Base-by-base conservation (phyloP, 257 asterid species). In the Solanum corneliomulleri region DNA sequence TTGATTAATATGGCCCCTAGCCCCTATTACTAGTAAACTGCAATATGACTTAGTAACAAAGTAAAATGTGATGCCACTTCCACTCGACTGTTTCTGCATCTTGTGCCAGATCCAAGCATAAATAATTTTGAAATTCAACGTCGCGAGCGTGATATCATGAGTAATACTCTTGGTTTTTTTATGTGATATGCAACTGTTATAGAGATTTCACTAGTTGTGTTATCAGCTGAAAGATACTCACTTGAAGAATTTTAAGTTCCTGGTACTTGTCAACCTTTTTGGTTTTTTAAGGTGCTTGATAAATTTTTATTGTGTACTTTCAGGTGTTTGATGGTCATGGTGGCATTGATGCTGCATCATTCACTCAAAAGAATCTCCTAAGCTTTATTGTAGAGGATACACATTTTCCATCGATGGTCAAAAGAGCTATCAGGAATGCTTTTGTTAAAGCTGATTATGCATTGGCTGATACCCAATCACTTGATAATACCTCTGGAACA, bases 271-370 rank as follows among this genome's bases (percentile, higher is more conserved):
- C 29, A 77, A 77, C 60, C 83, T 56, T 44, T 77, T 77, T 77
- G 60, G 37, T 77, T 77, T 44, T 44, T 77, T 44, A 81, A 58
- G 69, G 45, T 31, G 31, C 42, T 44, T 66, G 25, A 35, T 77
- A 1, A 27, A 16, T 52, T 83, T 72, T 81, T 14, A 45, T 29
- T 87, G 70, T 49, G 39, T 39, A 39, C 47, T 88, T 91, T 86
- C 92, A 96, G 98, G 99, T 95, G 86, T 96, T 96, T 74, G 98
- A 94, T 87, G 99, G 98, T 68, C 98, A 95, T 88, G 95, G 96
- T 18, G 99, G 98, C n/a, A 89, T 87, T 41, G 99, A 93, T 83
- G 99, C 97, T 44, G 98, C 98, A 27, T 88, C 93, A 83, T 95
- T 96, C 92, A 92, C 95, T 37, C 92, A 89, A 83, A 91, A 89